Evolutionary conservation across 257 asterid genomes (phyloP), one percentile per base, ranked within the genome.

Genomic region (Fraxinus pennsylvanica): DNA sequence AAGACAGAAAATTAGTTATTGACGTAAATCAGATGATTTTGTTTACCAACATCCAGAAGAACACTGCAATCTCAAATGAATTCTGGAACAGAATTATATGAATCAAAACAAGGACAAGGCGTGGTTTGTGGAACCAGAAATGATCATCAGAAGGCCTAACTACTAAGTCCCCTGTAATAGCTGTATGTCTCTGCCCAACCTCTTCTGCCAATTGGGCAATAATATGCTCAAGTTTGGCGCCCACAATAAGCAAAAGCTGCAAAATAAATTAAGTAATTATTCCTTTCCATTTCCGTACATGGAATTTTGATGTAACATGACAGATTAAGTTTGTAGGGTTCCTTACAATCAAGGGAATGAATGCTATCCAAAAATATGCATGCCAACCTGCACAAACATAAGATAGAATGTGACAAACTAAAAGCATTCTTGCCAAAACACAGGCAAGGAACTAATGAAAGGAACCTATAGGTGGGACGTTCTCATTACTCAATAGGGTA

Each of bases 341-440:
- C 82, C 90, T 86, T 77, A 92, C 97, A 8, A 14, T 74, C 33
- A 92, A 80, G n/a, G 96, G 97, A 74, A 86, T 13, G 75, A 92
- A 92, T 27, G 97, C 84, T 71, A 90, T 86, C 94, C 94, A 92
- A 70, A 92, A 90, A 73, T 92, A 92, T 19, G 97, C 78, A 41
- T 92, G 92, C 96, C 96, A 92, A 73, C 97, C 97, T 90, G 86
- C 74, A 81, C 61, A 68, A 74, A 59, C 9, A 8, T 22, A 47
- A 47, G 21, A 47, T 14, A 47, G 57, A 47, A 47, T 47, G 57
- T 0, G 57, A 47, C n/a, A 15, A 43, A 9, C 54, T 47, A 47
- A 3, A 47, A 13, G 54, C n/a, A 47, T 47, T 15, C n/a, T 14
- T 14, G n/a, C 19, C 57, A 47, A 47, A 47, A 15, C 19, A 47